Percentiles rank a stretch among this genome's conserved stretches.
Evolutionary conservation across 2,329 filamentous ascomycete species (phyloP).

Genomic region (Trichophyton rubrum): DNA sequence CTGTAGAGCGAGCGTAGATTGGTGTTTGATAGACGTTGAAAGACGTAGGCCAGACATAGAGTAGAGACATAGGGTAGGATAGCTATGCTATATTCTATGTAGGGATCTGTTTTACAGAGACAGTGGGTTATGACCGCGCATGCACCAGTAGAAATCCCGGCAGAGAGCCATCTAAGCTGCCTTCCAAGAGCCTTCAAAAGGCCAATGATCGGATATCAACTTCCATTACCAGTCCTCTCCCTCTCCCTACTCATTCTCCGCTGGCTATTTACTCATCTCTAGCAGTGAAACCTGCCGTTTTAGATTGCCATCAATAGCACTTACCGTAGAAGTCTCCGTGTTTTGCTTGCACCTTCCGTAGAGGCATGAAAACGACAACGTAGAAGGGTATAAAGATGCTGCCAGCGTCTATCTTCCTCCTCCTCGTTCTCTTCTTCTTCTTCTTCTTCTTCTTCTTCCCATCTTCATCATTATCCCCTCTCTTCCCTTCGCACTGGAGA

Average conservation of each 20-base stretch:
- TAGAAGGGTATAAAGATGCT: not conserved
- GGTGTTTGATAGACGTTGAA: too few relatives aligned
- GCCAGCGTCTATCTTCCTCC: too few relatives aligned
- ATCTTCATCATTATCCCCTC: not conserved
- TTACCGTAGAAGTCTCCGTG: not conserved
- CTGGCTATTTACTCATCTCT: not conserved
- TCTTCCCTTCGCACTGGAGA: not conserved
- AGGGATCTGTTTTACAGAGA: too few relatives aligned
- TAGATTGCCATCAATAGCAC: not conserved
- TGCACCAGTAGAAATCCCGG: too few relatives aligned
- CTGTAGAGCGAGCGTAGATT: too few relatives aligned
- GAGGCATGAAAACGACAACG: not conserved
- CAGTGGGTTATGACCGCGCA: too few relatives aligned
- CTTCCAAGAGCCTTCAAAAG: too few relatives aligned
- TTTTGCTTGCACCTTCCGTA: not conserved
- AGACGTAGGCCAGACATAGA: too few relatives aligned
- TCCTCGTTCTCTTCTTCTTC: not conserved
- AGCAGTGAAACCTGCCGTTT: not conserved
- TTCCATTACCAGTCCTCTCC: not conserved
- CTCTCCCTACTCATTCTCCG: not conserved
- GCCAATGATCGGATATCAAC: too few relatives aligned
- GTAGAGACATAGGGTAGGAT: too few relatives aligned
- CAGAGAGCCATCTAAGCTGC: too few relatives aligned
- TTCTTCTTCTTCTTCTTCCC: not conserved
- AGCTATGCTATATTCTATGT: too few relatives aligned